Evolutionary conservation across 2,329 filamentous ascomycete genomes (phyloP).

Genomic region (Aureobasidium melanogenum): DNA sequence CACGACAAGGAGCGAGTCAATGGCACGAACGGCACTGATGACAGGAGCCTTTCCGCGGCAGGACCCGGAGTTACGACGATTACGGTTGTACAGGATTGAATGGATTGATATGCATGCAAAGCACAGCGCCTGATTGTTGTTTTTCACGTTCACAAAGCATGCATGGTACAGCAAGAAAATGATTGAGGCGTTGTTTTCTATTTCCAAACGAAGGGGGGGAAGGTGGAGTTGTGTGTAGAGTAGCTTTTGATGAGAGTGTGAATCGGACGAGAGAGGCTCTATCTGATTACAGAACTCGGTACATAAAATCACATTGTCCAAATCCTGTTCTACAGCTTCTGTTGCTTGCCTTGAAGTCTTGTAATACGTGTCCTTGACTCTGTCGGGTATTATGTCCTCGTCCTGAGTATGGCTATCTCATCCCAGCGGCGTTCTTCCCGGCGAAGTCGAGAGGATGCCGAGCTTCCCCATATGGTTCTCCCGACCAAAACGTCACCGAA

Average conservation of each 20-base stretch:
- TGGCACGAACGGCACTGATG: slow-evolving; percentile 5
- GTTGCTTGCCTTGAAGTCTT: background rate
- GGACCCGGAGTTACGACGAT: slow-evolving; percentile 13
- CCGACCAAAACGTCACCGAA: background rate
- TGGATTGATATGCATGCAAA: slow-evolving; percentile 2
- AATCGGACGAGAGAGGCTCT: background rate
- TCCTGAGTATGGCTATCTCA: too few species aligned
- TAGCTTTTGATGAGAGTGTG: background rate
- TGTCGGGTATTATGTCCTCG: background rate
- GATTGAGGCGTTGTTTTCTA: background rate
- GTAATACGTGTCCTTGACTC: too few species aligned
- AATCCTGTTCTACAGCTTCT: background rate
- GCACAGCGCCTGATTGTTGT: slow-evolving; percentile 4
- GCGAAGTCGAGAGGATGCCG: background rate
- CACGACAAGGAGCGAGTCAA: slow-evolving; percentile 5
- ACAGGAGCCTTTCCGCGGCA: background rate
- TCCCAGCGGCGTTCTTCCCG: background rate
- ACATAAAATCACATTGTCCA: background rate
- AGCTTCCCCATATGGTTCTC: background rate
- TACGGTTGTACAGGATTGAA: slow-evolving; percentile 13
- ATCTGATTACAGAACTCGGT: background rate
- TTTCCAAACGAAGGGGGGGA: background rate
- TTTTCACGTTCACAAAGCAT: background rate
- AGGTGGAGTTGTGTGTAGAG: background rate
- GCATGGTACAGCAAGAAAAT: background rate